Evolutionary conservation across 179 eudicot species (phyloP).

Genomic region (Nepenthes alata): DNA sequence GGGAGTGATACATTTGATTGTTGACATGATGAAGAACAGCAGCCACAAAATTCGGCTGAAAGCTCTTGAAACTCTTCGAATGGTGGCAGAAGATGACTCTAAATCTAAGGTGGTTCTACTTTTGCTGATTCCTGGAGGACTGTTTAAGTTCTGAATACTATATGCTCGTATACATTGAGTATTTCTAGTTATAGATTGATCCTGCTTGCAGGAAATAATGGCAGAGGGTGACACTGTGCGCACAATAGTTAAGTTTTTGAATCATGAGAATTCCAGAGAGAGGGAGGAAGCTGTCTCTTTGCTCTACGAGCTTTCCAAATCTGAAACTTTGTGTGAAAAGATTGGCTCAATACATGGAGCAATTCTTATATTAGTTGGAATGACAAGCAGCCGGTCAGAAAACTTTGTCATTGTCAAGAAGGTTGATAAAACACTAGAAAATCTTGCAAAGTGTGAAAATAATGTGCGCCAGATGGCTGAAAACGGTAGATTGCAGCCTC

Average conservation of each 20-base stretch:
- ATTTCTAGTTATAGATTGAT: not conserved
- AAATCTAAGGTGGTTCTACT: slow-evolving; percentile 57
- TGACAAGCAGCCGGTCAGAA: slow-evolving; percentile 82
- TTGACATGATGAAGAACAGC: slow-evolving; percentile 57
- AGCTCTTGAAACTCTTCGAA: slow-evolving; percentile 74
- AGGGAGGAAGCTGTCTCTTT: slow-evolving; percentile 71
- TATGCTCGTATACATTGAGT: not conserved
- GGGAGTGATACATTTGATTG: slow-evolving; percentile 58
- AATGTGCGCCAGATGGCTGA: slow-evolving; percentile 91
- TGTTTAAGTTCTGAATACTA: no score
- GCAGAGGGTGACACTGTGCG: slow-evolving; percentile 82
- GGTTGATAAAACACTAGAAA: slow-evolving; percentile 66
- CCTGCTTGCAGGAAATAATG: slow-evolving; percentile 54
- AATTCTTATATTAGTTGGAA: slow-evolving; percentile 75
- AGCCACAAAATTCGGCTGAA: slow-evolving; percentile 55
- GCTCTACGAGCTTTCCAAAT: slow-evolving; percentile 80
- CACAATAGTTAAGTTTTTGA: slow-evolving; percentile 59
- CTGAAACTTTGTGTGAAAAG: slow-evolving; percentile 53
- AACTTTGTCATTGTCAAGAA: slow-evolving; percentile 45
- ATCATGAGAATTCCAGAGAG: slow-evolving; percentile 57
- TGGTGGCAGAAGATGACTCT: slow-evolving; percentile 57
- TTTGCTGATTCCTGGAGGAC: not conserved
- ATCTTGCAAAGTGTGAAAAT: slow-evolving; percentile 60
- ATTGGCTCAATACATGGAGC: slow-evolving; percentile 83
- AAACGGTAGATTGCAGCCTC: slow-evolving; percentile 83